Evolutionary conservation across 148 eudicot genomes (phyloP).

Genomic region (Nepenthes mirabilis): DNA sequence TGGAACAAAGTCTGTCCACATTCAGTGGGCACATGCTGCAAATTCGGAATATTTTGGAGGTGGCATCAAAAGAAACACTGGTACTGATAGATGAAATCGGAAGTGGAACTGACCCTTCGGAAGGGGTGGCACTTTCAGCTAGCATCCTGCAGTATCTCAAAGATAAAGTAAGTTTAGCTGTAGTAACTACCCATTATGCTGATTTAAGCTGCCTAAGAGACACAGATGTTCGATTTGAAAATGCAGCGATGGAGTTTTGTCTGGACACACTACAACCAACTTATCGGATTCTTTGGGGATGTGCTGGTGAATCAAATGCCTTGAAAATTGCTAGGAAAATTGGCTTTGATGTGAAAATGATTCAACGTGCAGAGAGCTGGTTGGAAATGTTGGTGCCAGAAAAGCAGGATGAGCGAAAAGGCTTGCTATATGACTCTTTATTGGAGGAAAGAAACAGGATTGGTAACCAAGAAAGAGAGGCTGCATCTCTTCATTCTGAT

Average conservation of each 20-base stretch:
- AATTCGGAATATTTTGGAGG: constrained; percentile 63
- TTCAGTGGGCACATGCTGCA: constrained; percentile 87
- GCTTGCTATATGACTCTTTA: constrained; percentile 60
- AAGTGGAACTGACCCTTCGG: constrained; percentile 96
- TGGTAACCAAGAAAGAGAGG: constrained; percentile 39
- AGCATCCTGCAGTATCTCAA: constrained; percentile 86
- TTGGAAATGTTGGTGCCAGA: constrained; percentile 72
- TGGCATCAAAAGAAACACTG: constrained; percentile 64
- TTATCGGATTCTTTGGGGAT: constrained; percentile 83
- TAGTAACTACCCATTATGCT: constrained; percentile 90
- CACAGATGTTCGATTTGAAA: constrained; percentile 56
- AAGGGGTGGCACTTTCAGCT: constrained; percentile 84
- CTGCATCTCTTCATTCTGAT: constrained; percentile 58
- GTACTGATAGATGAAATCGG: constrained; percentile 92
- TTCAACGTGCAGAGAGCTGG: constrained; percentile 70
- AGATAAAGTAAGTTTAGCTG: constrained; percentile 63
- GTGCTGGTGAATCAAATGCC: constrained; percentile 86
- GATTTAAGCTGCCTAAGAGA: constrained; percentile 69
- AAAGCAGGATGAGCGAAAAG: constrained; percentile 52
- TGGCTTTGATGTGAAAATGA: constrained; percentile 65
- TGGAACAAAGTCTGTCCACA: constrained; percentile 91
- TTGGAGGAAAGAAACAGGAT: constrained; percentile 66
- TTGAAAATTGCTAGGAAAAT: constrained; percentile 71
- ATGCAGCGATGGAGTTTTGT: constrained; percentile 95
- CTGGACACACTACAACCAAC: constrained; percentile 77